Conservation (phyloP, 2,329 filamentous ascomycete genomes). For the Remersonia thermophila region DNA sequence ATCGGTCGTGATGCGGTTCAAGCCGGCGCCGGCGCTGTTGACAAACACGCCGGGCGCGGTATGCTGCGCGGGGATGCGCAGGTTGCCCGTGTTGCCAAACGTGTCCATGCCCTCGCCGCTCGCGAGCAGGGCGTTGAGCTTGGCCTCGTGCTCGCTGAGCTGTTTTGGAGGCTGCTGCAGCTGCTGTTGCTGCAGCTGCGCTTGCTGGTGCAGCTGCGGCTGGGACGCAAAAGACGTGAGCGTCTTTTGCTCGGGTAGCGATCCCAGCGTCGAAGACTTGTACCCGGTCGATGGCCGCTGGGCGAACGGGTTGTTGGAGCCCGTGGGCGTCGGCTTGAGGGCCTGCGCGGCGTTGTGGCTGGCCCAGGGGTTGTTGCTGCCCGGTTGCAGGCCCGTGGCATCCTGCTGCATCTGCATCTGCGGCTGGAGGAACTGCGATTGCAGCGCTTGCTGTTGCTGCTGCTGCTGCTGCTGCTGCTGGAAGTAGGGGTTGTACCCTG, state of each 20-base stretch:
- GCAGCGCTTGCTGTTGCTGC: conserved; percentile 28
- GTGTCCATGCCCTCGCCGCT: conserved; percentile 91
- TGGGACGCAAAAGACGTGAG: conserved; percentile 42
- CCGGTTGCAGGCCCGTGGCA: conserved; percentile 56
- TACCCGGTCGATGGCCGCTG: conserved; percentile 23
- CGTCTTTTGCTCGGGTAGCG: conserved; percentile 74
- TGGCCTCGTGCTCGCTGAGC: conserved; percentile 53
- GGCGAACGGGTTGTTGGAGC: conserved; percentile 96
- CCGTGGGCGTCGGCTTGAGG: conserved; percentile 73
- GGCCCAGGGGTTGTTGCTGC: conserved; percentile 93
- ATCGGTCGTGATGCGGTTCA: conserved; percentile 54
- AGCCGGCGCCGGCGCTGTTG: conserved; percentile 81
- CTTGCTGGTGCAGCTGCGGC: conserved; percentile 30
- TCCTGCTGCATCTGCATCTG: conserved; percentile 22
- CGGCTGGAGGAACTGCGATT: conserved; percentile 21
- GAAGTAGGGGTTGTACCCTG: conserved; percentile 23
- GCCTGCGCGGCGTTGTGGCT: conserved; percentile 47
- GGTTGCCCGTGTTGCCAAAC: conserved; percentile 91
- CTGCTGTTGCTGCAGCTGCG: conserved; percentile 26
- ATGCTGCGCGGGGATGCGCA: conserved; percentile 91
- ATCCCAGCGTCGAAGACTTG: conserved; percentile 54
- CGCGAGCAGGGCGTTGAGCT: conserved; percentile 75
- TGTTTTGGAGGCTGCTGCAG: conserved; percentile 41
- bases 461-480: conserved; percentile 34
- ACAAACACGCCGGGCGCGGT: conserved; percentile 93